Evolutionary conservation across 805 yeast species (phyloP), one percentile per base, ranked within the genome.

Genomic region (Ogataea thermomethanolica): DNA sequence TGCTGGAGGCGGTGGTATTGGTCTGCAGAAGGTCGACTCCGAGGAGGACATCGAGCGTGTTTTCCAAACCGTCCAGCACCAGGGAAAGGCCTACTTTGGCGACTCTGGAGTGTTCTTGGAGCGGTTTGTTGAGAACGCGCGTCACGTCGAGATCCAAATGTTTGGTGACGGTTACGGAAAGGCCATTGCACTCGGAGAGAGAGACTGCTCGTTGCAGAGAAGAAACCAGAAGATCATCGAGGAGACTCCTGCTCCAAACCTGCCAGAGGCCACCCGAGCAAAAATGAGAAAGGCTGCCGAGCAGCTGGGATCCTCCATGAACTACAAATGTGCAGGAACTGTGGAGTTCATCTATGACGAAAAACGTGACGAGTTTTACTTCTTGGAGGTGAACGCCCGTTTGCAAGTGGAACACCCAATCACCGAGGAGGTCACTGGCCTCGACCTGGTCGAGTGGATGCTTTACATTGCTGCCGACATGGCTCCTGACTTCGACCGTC

Each of bases 1-100:
- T 46, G 98, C 98, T 20, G 99, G 99, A 61, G 99, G 99, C 58
- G 99, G 99, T 65, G 99, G 99, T 66, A 91, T 91, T 57, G 99
- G 99, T 49, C 70, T 91, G 53, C 97, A 91, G 64, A 85, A 89
- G 59, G 97, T 90, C 44, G 96, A 90, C 56, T 73, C 79, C 25
- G 85, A 77, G 51, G 79, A 62, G 13, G 97, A 93, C 45, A 79
- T 93, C 48, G 86, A 79, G 65, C 69, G 84, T 46, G 95, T 90
- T 10, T 91, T 88, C 65, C 84, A 78, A 55, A 82, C 95, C 8
- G 98, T 93, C 31, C 83, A 87, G 59, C 96, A 89, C 65, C 96
- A 89, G 66, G 99, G 97, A 49, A 74, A 79, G 58, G 77, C 95
- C 0, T 91, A 87, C 61, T 91, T 91, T 58, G 96, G 96, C 49